Base-by-base conservation (phyloP, 257 asterid genomes). In the Ehretia macrophylla region DNA sequence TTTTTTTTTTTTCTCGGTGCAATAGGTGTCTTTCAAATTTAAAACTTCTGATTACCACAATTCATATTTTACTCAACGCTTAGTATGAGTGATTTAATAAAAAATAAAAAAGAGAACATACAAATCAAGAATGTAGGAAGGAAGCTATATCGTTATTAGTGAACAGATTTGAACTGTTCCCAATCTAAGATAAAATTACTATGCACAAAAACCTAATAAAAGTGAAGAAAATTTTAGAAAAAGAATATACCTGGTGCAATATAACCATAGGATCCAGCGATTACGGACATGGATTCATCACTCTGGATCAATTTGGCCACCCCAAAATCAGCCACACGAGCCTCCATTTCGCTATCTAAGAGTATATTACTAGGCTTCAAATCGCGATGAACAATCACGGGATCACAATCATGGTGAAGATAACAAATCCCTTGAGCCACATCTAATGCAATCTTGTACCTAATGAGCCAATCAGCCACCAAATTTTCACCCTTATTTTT, bases 211-310 rank as follows among this genome's bases (percentile, higher is more conserved):
- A n/a, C n/a, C n/a, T n/a, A n/a, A n/a, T 49, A 22, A 17, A 13
- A 17, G 13, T 1, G 20, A 11, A 11, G 12, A 45, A 40, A 4
- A n/a, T 21, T 17, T 11, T 1, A 20, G 6, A 32, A 49, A 54
- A 47, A 27, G 0, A 0, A 23, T 47, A 18, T 58, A 90, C 98
- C 98, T 19, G 98, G 98, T 0, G 98, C 98, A 51, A 92, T 92
- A 83, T 88, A 92, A 56, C 98, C 98, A 16, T 86, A 92, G 0
- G 97, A 88, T 62, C 98, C 98, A 0, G 98, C 98, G 52, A 92
- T 77, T 2, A 89, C 93, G 0, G 98, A 92, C 97, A 88, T 88
- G 5, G 93, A 75, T 57, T 85, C 95, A 11, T 86, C 86, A 51
- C 57, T 62, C 57, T 82, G 87, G 50, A 83, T 77, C 72, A 90